Percentiles rank a stretch among this genome's conserved stretches.
phyloP scores from a whole-genome alignment of 2,329 filamentous ascomycete species.

The Chaetomiaceae sp. region DNA sequence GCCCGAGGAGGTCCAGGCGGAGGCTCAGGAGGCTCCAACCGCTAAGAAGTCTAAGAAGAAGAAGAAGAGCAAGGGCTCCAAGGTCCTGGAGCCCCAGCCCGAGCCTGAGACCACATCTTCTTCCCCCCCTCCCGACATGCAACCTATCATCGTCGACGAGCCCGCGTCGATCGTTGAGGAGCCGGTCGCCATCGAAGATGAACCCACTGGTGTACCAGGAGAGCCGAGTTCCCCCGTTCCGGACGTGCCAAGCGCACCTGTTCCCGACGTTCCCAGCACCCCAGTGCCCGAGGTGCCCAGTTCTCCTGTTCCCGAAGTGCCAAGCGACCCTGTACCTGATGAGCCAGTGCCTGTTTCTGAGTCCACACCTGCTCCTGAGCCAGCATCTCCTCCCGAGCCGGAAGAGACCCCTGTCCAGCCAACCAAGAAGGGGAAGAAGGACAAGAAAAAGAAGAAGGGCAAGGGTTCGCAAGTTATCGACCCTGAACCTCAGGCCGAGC shows the following conservation, averaged over 20 bases:
- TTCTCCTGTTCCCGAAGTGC: conserved; percentile 7
- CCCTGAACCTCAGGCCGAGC: background rate
- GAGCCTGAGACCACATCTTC: background rate
- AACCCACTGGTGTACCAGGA: background rate
- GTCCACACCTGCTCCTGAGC: too few species aligned
- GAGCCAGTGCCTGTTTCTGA: background rate
- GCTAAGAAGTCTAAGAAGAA: conserved; percentile 30
- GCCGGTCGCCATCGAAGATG: background rate
- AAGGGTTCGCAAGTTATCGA: conserved; percentile 5
- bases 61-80: conserved; percentile 26
- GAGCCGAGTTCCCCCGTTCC: conserved; percentile 4
- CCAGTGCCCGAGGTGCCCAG: conserved; percentile 2
- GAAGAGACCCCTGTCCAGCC: background rate
- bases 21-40: background rate
- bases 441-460: conserved; percentile 13
- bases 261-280: background rate
- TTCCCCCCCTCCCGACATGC: background rate
- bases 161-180: background rate
- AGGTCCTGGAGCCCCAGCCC: conserved; percentile 10
- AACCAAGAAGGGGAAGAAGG: conserved; percentile 5
- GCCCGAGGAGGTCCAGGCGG: conserved; percentile 3
- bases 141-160: background rate
- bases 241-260: background rate
- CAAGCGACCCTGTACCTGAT: background rate
- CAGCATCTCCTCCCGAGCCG: background rate